These are phyloP conservation scores for Phialophora verrucosa DNA, from an alignment of 2,329 filamentous ascomycete genomes.

Conservation along the genomic window DNA sequence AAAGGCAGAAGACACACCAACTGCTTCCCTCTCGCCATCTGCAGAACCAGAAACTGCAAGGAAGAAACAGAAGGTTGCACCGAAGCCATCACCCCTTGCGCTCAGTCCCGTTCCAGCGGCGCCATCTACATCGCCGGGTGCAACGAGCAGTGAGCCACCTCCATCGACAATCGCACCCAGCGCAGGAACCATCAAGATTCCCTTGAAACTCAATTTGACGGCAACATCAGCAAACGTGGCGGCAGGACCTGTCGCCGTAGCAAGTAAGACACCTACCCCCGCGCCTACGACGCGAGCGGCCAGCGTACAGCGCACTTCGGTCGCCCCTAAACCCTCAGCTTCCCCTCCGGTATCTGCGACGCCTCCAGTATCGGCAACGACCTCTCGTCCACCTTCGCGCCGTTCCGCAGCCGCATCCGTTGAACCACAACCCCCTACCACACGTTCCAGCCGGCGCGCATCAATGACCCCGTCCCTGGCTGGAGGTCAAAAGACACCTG, in stretches of 20 bases:
- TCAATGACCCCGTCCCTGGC: constrained; percentile 36
- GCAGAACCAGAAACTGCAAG: constrained; percentile 41
- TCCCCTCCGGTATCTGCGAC: constrained; percentile 39
- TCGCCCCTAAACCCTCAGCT: constrained; percentile 36
- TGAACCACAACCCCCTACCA: constrained; percentile 26
- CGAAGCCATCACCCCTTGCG: constrained; percentile 42
- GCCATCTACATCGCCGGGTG: constrained; percentile 48
- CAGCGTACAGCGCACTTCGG: constrained; percentile 35
- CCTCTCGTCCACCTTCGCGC: constrained; percentile 40
- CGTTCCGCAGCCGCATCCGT: constrained; percentile 34
- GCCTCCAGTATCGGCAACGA: constrained; percentile 38
- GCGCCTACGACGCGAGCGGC: constrained; percentile 31
- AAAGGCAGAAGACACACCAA: constrained; percentile 59
- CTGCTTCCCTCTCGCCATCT: constrained; percentile 40
- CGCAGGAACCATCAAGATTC: constrained; percentile 39
- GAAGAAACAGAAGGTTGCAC: constrained; percentile 47
- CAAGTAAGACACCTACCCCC: constrained; percentile 32
- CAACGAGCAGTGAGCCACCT: constrained; percentile 36
- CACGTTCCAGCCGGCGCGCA: constrained; percentile 30
- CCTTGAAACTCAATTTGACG: constrained; percentile 38
- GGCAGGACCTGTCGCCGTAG: background rate
- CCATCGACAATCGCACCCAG: constrained; percentile 16
- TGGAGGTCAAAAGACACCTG: constrained; percentile 44
- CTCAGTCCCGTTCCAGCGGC: constrained; percentile 51
- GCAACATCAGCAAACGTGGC: constrained; percentile 19